phyloP scores from a whole-genome alignment of 2,329 filamentous ascomycete species.

The Amylocarpus encephaloides region DNA sequence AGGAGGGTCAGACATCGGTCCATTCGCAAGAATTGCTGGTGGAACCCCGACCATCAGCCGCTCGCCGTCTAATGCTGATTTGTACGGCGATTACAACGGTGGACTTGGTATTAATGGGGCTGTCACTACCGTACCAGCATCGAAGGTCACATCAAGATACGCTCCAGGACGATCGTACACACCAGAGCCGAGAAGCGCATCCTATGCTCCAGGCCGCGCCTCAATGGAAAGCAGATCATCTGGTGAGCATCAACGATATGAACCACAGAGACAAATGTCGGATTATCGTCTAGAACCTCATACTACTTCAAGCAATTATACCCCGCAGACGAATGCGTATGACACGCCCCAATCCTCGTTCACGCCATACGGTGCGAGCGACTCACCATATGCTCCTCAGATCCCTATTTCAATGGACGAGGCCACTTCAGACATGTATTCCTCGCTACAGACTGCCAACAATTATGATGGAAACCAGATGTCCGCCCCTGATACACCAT shows the following conservation, averaged over 20 bases:
- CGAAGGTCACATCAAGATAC: constrained; percentile 27
- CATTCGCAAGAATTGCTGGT: constrained; percentile 76
- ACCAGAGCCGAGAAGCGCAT: constrained; percentile 23
- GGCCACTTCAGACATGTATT: constrained; percentile 14
- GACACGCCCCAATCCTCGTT: constrained; percentile 19
- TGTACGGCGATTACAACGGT: constrained; percentile 42
- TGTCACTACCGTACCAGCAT: constrained; percentile 12
- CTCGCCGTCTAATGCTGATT: constrained; percentile 68
- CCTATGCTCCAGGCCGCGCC: constrained; percentile 32
- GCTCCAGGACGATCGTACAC: constrained; percentile 26
- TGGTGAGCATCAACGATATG: constrained; percentile 38
- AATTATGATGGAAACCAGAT: constrained; percentile 17
- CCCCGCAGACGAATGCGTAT: constrained; percentile 15
- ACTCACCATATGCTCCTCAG: constrained; percentile 15
- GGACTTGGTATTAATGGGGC: constrained; percentile 28
- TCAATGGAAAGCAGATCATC: constrained; percentile 43
- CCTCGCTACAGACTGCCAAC: constrained; percentile 20
- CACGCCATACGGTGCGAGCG: constrained; percentile 15
- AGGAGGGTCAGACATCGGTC: constrained; percentile 57
- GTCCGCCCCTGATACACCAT: constrained; percentile 11
- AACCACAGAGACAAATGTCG: constrained; percentile 36
- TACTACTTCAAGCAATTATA: constrained; percentile 28
- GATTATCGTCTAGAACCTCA: constrained; percentile 32
- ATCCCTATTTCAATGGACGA: constrained; percentile 16
- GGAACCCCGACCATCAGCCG: constrained; percentile 69